Evolutionary conservation across 108 stramenopile genomes (phyloP).

Genomic region (Skeletonema marinoi): DNA sequence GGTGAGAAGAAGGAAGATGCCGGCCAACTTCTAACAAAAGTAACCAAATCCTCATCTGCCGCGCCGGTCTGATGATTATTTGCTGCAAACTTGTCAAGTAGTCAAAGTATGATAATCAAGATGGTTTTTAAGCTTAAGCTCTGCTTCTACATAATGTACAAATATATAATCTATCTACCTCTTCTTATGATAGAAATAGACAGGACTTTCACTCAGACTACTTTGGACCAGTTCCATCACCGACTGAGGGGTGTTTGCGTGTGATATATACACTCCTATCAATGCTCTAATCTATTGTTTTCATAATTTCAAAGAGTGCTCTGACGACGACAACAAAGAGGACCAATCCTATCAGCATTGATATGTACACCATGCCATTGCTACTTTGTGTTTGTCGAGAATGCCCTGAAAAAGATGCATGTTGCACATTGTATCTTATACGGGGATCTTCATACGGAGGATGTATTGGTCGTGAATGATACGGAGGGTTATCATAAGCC

Average conservation of each 20-base stretch:
- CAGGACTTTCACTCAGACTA: background rate
- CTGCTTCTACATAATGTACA: background rate
- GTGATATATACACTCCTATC: background rate
- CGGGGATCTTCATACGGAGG: slow-evolving; percentile 2
- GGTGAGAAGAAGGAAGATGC: too few relatives aligned
- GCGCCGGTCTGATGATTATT: too few relatives aligned
- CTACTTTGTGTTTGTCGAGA: background rate
- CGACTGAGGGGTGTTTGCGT: background rate
- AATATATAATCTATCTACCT: background rate
- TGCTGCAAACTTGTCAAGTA: too few relatives aligned
- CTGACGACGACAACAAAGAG: slow-evolving; percentile 24
- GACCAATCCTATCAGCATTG: slow-evolving; percentile 16
- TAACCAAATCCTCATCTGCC: too few relatives aligned
- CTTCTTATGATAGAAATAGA: background rate
- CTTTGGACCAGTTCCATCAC: background rate
- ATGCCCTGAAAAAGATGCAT: background rate
- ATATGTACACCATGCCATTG: slow-evolving; percentile 10
- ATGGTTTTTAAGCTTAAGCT: background rate
- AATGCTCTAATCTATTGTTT: slow-evolving; percentile 12
- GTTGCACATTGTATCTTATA: slow-evolving; percentile 2
- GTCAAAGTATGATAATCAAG: background rate
- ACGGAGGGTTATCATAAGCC: background rate
- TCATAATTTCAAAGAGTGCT: slow-evolving; percentile 28
- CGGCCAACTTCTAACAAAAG: too few relatives aligned
- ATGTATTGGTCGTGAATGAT: background rate